phyloP scores from a whole-genome alignment of 768 basidiomycete species.

The Podaxis sp. region DNA sequence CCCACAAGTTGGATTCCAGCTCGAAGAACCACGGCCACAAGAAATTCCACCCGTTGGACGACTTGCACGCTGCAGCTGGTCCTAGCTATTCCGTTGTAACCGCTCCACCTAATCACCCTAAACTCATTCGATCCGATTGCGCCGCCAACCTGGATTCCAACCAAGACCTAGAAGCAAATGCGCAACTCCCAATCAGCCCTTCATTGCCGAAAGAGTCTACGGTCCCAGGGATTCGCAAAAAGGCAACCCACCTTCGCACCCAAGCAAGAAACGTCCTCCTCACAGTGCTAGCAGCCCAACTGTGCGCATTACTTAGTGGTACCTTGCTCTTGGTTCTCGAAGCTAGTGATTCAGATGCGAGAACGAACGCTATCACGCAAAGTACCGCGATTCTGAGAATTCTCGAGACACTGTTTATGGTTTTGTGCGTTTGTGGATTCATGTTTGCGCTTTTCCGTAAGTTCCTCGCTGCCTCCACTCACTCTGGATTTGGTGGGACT shows the following conservation, averaged over 20 bases:
- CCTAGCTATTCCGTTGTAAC: not conserved
- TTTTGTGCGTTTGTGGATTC: slow-evolving; percentile 3
- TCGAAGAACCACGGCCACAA: not conserved
- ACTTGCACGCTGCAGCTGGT: not conserved
- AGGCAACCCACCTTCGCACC: not conserved
- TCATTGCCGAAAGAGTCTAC: not conserved
- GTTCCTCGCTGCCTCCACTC: not conserved
- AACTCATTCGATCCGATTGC: not conserved
- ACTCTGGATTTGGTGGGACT: not conserved
- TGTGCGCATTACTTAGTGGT: not conserved
- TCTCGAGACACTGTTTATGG: slow-evolving; percentile 1
- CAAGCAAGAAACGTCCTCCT: slow-evolving; percentile 1
- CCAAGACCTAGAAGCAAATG: not conserved
- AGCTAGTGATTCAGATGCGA: not conserved
- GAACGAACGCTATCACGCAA: not conserved
- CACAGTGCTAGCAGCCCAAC: not conserved
- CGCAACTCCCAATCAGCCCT: not conserved
- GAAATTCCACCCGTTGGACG: not conserved
- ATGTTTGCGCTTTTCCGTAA: slow-evolving; percentile 11
- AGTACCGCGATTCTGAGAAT: not conserved
- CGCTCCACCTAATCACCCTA: not conserved
- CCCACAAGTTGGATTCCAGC: not conserved
- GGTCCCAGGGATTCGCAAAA: not conserved
- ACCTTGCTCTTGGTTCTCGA: slow-evolving; percentile 4
- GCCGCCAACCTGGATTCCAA: not conserved